These are phyloP conservation scores for Colletotrichum euphorbiae DNA, from an alignment of 2,329 filamentous ascomycete genomes.

Conservation along the genomic window DNA sequence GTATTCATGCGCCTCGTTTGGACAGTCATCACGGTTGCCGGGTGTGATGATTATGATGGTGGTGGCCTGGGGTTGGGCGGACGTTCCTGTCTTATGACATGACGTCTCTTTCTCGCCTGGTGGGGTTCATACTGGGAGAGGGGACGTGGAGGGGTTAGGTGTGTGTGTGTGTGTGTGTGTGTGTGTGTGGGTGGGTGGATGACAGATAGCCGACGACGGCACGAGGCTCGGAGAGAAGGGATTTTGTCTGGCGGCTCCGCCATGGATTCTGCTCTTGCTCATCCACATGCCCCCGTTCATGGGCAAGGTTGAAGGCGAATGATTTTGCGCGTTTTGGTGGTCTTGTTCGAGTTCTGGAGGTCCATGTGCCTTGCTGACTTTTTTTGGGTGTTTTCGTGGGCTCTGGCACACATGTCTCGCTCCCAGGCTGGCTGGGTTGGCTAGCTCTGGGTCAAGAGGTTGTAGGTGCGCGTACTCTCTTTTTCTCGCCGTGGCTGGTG, in stretches of 20 bases:
- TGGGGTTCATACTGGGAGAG: slow-evolving; percentile 1
- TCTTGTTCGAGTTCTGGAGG: slow-evolving; percentile 15
- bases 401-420: slow-evolving; percentile 31
- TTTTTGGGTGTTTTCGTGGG: slow-evolving; percentile 4
- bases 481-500: not conserved
- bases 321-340: not conserved
- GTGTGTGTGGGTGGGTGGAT: not conserved
- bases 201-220: slow-evolving; percentile 11
- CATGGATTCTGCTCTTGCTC: slow-evolving; percentile 2
- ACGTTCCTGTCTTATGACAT: slow-evolving; percentile 35
- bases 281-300: slow-evolving; percentile 1
- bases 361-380: slow-evolving; percentile 24
- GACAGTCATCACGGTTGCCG: slow-evolving; percentile 13
- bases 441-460: slow-evolving; percentile 1
- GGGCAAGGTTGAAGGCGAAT: not conserved
- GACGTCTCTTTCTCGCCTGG: slow-evolving; percentile 18
- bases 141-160: not conserved
- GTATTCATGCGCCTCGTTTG: slow-evolving; percentile 32
- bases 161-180: not conserved
- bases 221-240: slow-evolving; percentile 17
- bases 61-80: slow-evolving; percentile 8
- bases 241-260: slow-evolving; percentile 6
- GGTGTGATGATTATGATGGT: not conserved
- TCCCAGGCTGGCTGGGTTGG: slow-evolving; percentile 4
- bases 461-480: slow-evolving; percentile 16